phyloP scores from a whole-genome alignment of 306 rosid genomes.

The Quillaja saponaria region DNA sequence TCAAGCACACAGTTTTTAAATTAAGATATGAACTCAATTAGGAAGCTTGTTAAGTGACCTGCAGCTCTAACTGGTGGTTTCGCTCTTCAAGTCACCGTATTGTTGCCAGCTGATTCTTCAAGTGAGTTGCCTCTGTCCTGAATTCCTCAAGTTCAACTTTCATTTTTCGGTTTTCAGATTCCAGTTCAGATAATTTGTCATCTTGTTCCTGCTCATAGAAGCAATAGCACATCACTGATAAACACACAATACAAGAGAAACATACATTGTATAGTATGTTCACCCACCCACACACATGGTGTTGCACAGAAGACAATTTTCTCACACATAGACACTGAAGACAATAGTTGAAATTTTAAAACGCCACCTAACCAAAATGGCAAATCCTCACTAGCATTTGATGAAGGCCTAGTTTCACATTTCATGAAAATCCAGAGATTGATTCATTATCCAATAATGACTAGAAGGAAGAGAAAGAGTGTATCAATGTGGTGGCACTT shows the following conservation, averaged over 20 bases:
- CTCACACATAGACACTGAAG: background rate
- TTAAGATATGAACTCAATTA: no score
- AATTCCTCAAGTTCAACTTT: conserved; percentile 98
- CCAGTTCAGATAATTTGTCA: conserved; percentile 78
- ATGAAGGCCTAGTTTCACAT: conserved; percentile 14
- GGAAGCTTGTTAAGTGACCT: conserved; percentile 43
- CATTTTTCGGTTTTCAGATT: conserved; percentile 95
- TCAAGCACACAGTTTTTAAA: no score
- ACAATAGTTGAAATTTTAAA: conserved; percentile 11
- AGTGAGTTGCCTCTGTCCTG: conserved; percentile 95
- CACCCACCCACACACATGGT: conserved; percentile 4
- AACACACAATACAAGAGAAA: background rate
- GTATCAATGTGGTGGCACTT: background rate
- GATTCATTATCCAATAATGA: no score
- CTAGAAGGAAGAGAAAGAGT: no score
- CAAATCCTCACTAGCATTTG: background rate
- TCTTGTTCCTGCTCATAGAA: conserved; percentile 78
- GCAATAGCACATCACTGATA: conserved; percentile 24
- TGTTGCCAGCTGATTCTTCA: conserved; percentile 98
- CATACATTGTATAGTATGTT: background rate
- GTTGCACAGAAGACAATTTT: conserved; percentile 27
- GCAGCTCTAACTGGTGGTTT: conserved; percentile 93
- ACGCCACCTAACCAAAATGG: conserved; percentile 1
- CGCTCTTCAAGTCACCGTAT: conserved; percentile 96
- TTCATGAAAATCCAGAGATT: conserved; percentile 4